Evolutionary conservation across 176 grass and related monocot species (phyloP).

Genomic region (Neostapfia colusana): DNA sequence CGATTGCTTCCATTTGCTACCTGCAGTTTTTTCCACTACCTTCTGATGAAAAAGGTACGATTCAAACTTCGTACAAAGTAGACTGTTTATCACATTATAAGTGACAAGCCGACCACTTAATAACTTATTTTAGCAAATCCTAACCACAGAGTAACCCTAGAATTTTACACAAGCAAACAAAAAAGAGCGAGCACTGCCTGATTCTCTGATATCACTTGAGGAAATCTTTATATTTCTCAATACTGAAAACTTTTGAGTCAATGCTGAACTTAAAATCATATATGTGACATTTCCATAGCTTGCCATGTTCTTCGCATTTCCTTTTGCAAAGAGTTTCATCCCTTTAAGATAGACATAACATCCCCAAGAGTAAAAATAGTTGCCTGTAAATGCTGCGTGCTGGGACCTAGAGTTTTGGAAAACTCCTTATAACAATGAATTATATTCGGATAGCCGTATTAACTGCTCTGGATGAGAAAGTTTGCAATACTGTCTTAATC

Average conservation of each 20-base stretch:
- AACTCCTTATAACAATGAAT: background rate
- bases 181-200: background rate
- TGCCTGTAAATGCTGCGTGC: background rate
- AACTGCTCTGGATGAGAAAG: background rate
- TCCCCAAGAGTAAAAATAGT: background rate
- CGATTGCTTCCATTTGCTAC: constrained; percentile 57
- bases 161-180: background rate
- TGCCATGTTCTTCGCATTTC: background rate
- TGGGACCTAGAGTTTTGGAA: background rate
- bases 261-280: background rate
- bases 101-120: background rate
- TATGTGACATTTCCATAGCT: background rate
- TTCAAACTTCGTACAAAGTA: background rate
- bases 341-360: background rate
- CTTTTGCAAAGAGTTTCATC: background rate
- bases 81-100: background rate
- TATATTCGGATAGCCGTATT: background rate
- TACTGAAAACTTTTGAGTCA: background rate
- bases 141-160: background rate
- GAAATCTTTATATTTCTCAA: background rate
- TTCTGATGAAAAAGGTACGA: constrained; percentile 49
- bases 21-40: constrained; percentile 63
- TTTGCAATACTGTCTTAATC: background rate
- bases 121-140: background rate
- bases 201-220: background rate